Evolutionary conservation across 2,329 filamentous ascomycete genomes (phyloP), one percentile per base, ranked within the genome.

Genomic region (Trichoderma asperellum): DNA sequence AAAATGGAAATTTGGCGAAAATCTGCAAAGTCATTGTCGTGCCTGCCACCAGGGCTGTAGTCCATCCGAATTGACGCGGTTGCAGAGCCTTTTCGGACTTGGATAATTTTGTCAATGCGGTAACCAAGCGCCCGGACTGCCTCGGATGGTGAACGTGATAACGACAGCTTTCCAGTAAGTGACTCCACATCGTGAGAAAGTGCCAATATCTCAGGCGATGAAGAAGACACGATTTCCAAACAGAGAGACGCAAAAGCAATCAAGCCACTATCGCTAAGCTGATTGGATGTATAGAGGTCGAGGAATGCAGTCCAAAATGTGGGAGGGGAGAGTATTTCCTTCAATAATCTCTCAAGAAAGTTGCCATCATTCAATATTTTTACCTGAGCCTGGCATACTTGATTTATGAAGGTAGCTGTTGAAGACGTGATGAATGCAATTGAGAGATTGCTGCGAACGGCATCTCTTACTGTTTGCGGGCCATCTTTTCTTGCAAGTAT

Each of bases 11-110:
- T 88, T 0, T 87, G 70, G 0, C 86, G 83, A 72, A 89, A 89
- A 71, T 92, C 83, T 1, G 74, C 80, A 74, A 86, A 86, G 73
- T 94, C 91, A 66, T 94, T 94, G 76, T 94, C 89, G 72, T 94
- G 91, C 0, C 91, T 85, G 0, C 90, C 90, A 0, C 91, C 91
- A 0, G 90, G 85, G 1, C 73, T 74, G 37, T 76, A 35, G 16
- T 58, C 53, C 8, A 70, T 63, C 10, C 11, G 47, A 14, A 62
- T 10, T 1, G 27, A 34, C 16, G 35, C 10, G 29, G 52, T 40
- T 0, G 63, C 52, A 0, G 70, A 70, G 0, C 73, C 67, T 2
- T 76, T 76, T 27, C 76, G 76, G 52, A 80, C 68, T 24, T 77
- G 71, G 5, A 84, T 65, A 1, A 79, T 73, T 49, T 81, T 83